Evolutionary conservation across 441 rosid genomes (phyloP), one percentile per base, ranked within the genome.

Genomic region (Mallotus repandus): DNA sequence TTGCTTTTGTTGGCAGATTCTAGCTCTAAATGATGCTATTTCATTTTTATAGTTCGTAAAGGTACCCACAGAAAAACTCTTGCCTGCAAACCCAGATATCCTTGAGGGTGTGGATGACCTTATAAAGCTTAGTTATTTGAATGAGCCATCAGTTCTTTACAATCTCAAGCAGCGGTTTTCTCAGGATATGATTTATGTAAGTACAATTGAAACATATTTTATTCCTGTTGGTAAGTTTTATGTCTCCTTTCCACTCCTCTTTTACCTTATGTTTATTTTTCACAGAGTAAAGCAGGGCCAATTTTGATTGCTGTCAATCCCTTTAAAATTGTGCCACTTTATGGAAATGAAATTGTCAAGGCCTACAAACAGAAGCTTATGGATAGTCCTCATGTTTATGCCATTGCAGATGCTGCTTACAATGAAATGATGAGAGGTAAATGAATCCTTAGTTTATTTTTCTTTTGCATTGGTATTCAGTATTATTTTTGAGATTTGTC

Each of bases 261-360:
- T 74, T 81, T 49, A 57, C 69, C 50, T 48, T 21, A 66, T 66
- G 59, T 48, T 15, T 77, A 70, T 77, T 80, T 82, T 59, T 77
- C 18, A 63, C 78, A 96, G 99, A 92, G 90, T 81, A 92, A 91
- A 89, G 98, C 98, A 70, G 98, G 99, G 60, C 94, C 97, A 62
- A 84, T 93, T 48, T 82, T 94, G 87, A 86, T 96, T 74, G 97
- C 96, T 15, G 69, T 96, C 80, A 96, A 94, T 81, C 99, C 99
- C 4, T 91, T 94, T 68, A 94, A 89, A 86, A 80, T 74, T 73
- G 80, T 88, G 16, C 79, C 83, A 41, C 78, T 91, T 74, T 91
- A 86, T 79, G 98, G 96, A 73, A 82, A 85, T 71, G 88, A 89
- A 75, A 68, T 83, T 71, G 58, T 89, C 70, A 79, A 77, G 55